A percentile compares a stretch with the other conserved stretches of the same genome.
Evolutionary conservation across 2,329 filamentous ascomycete genomes (phyloP).

Genomic region (Xylaria sp.): DNA sequence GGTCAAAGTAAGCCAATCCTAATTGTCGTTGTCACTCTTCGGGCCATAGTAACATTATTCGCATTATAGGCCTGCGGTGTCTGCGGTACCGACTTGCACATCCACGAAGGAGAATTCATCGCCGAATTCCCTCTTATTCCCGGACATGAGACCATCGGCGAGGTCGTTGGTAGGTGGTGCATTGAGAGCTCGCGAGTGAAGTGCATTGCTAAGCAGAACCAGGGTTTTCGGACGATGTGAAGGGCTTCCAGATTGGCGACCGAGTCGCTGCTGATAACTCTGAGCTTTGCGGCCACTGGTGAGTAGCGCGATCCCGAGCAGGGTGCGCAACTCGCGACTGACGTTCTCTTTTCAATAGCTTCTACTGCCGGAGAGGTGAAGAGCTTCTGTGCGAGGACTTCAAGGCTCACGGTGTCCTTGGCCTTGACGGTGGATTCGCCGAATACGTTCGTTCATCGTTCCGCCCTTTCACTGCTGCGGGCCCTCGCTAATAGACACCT

Average conservation of each 20-base stretch:
- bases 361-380: constrained; percentile 77
- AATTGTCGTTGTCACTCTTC: neutral
- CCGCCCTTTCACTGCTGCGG: neutral
- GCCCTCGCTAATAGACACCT: constrained; percentile 10
- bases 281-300: constrained; percentile 74
- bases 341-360: constrained; percentile 50
- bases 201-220: constrained; percentile 26
- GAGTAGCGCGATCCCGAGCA: constrained; percentile 18
- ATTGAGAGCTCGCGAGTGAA: neutral
- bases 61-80: constrained; percentile 49
- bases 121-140: constrained; percentile 73
- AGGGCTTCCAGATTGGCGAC: constrained; percentile 69
- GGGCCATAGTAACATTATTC: constrained; percentile 34
- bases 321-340: constrained; percentile 11
- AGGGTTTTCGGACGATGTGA: constrained; percentile 61
- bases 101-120: constrained; percentile 76
- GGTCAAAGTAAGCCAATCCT: constrained; percentile 64
- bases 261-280: constrained; percentile 73
- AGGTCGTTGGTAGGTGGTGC: constrained; percentile 61
- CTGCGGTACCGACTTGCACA: constrained; percentile 60
- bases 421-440: constrained; percentile 76
- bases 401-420: constrained; percentile 71
- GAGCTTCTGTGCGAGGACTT: constrained; percentile 76
- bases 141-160: constrained; percentile 75
- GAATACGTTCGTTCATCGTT: constrained; percentile 63